Evolutionary conservation across 1,284 basidiomycete species (phyloP).

Genomic region (Gomphus sp.): DNA sequence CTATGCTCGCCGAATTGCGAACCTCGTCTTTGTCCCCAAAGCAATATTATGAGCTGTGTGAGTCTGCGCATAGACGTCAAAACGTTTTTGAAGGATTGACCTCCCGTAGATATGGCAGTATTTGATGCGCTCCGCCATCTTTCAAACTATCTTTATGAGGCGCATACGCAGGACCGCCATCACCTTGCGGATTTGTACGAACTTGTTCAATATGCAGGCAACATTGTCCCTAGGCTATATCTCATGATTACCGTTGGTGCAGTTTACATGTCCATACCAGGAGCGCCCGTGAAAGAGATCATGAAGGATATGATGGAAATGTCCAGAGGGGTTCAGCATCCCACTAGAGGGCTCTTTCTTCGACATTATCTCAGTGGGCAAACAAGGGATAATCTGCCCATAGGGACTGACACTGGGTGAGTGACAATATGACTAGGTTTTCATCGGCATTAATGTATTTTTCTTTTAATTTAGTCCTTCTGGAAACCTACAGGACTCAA

Average conservation of each 20-base stretch:
- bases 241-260: slow-evolving; percentile 98
- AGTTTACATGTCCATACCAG: slow-evolving; percentile 94
- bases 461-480: slow-evolving; percentile 43
- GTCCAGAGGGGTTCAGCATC: slow-evolving; percentile 91
- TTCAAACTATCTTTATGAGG: slow-evolving; percentile 91
- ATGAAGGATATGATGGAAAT: slow-evolving; percentile 99
- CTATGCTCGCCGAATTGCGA: slow-evolving; percentile 90
- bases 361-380: slow-evolving; percentile 93
- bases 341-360: slow-evolving; percentile 86
- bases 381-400: slow-evolving; percentile 86
- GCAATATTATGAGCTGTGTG: slow-evolving; percentile 95
- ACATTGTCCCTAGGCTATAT: slow-evolving; percentile 89
- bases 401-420: slow-evolving; percentile 77
- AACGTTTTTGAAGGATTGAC: slow-evolving; percentile 9
- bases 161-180: slow-evolving; percentile 80
- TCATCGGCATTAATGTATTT: background rate
- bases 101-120: slow-evolving; percentile 79
- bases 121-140: slow-evolving; percentile 91
- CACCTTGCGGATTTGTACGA: slow-evolving; percentile 96
- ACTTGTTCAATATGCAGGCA: slow-evolving; percentile 92
- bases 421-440: slow-evolving; percentile 19
- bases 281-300: slow-evolving; percentile 93
- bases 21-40: slow-evolving; percentile 89
- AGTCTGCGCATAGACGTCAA: slow-evolving; percentile 18
- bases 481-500: slow-evolving; percentile 89